phyloP scores from a whole-genome alignment of 73 alveolate genomes.

The Tetrahymena borealis region DNA sequence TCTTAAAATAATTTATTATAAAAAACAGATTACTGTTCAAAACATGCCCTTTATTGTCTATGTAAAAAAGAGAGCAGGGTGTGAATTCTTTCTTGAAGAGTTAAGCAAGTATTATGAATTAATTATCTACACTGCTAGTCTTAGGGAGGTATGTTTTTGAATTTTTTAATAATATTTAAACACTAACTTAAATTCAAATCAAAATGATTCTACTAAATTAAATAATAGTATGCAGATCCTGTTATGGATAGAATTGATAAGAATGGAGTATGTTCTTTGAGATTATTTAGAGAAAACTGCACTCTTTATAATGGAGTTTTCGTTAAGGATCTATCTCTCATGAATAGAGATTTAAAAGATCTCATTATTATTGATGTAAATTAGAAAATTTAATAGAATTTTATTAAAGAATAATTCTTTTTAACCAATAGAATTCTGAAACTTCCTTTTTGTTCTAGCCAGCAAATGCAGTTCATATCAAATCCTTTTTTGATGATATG shows the following conservation, averaged over 20 bases:
- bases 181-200: constrained; percentile 52
- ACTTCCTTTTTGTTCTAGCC: constrained; percentile 32
- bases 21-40: neutral
- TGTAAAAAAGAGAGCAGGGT: constrained; percentile 43
- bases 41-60: constrained; percentile 12
- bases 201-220: neutral
- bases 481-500: constrained; percentile 30
- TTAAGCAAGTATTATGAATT: constrained; percentile 25
- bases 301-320: constrained; percentile 64
- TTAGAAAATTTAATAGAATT: neutral
- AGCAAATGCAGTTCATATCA: constrained; percentile 26
- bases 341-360: constrained; percentile 72
- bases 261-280: constrained; percentile 24
- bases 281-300: constrained; percentile 85
- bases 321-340: constrained; percentile 69
- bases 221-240: constrained; percentile 82
- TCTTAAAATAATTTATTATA: neutral
- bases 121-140: constrained; percentile 43
- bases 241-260: constrained; percentile 70
- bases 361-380: constrained; percentile 61
- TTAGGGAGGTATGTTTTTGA: constrained; percentile 6
- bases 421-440: constrained; percentile 10
- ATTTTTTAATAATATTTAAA: neutral
- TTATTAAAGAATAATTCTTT: neutral
- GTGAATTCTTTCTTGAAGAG: constrained; percentile 22